Base-by-base conservation (phyloP, 2,329 filamentous ascomycete genomes). In the Aspergillus niger region DNA sequence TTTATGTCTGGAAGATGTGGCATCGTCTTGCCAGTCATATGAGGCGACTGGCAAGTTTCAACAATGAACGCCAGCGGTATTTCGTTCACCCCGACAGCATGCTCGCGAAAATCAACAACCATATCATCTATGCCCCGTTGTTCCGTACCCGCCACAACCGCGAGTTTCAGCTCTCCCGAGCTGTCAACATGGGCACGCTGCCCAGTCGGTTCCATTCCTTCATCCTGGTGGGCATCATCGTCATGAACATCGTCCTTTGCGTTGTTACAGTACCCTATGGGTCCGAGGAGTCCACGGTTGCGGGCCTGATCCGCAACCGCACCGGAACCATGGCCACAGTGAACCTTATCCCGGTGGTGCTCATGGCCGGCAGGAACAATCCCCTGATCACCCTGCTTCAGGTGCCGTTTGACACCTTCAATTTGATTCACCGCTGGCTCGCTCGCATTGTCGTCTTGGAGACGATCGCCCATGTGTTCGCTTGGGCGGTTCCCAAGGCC, bases 61-160 rank as follows among this genome's bases (percentile, higher is more conserved):
- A 85, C 78, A 92, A 91, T 78, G 89, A 91, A 65, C 89, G 83
- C 1, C 92, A 97, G 75, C 83, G 85, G 62, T 97, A 92, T 79
- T 97, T 93, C 72, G 84, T 88, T 49, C 79, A 81, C 24, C 83
- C 89, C 5, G 66, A 78, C 32, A 62, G 66, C 5, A 72, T 55
- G 80, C 96, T 67, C 83, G 86, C 65, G 80, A 92, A 63, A 72
- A 73, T 96, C 58, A 91, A 93, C 79, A 83, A 85, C 62, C 83
- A 90, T 57, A 84, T 93, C 58, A 73, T 81, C 53, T 80, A 81
- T 62, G 79, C 80, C 11, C 79, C 80, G 4, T 61, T 81, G 38
- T 76, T 81, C 57, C 72, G 74, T 24, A 74, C 65, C 50, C 74
- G 80, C 39, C 79, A 81, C 65, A 80, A 80, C 57, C 72, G 74